Percentiles rank a stretch among this genome's conserved stretches.
Evolutionary conservation across 164 flowering plant genomes (phyloP).

Genomic region (Akebia trifoliata): DNA sequence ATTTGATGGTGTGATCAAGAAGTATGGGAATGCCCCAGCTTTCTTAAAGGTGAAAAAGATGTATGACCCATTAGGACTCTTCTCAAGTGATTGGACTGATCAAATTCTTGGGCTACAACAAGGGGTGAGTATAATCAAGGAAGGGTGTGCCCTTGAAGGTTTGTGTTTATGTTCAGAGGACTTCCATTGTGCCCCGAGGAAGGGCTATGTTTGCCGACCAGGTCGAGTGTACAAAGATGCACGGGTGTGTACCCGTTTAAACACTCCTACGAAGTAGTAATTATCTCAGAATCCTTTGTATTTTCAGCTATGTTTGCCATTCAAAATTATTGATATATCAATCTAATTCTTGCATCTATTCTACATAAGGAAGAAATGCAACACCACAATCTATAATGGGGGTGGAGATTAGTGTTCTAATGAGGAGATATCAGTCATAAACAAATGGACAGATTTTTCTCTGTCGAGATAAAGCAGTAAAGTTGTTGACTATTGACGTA

Average conservation of each 20-base stretch:
- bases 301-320: too few relatives aligned
- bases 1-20: slow-evolving; percentile 47
- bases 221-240: slow-evolving; percentile 62
- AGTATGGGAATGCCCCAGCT: slow-evolving; percentile 29
- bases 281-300: too few relatives aligned
- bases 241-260: slow-evolving; percentile 56
- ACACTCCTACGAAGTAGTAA: too few relatives aligned
- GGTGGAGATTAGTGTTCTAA: too few relatives aligned
- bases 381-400: too few relatives aligned
- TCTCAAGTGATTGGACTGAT: slow-evolving; percentile 77
- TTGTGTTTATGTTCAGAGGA: slow-evolving; percentile 66
- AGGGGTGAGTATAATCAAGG: slow-evolving; percentile 29
- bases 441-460: too few relatives aligned
- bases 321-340: too few relatives aligned
- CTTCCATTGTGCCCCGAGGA: slow-evolving; percentile 58
- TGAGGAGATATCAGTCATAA: too few relatives aligned
- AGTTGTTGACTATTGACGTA: too few relatives aligned
- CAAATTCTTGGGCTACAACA: slow-evolving; percentile 58
- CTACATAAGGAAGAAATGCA: too few relatives aligned
- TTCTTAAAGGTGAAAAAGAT: slow-evolving; percentile 51
- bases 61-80: slow-evolving; percentile 60
- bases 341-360: too few relatives aligned
- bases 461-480: too few relatives aligned
- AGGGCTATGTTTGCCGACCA: slow-evolving; percentile 56
- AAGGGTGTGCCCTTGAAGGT: slow-evolving; percentile 82